phyloP scores from a whole-genome alignment of 345 rosid genomes.

The Hevea brasiliensis region DNA sequence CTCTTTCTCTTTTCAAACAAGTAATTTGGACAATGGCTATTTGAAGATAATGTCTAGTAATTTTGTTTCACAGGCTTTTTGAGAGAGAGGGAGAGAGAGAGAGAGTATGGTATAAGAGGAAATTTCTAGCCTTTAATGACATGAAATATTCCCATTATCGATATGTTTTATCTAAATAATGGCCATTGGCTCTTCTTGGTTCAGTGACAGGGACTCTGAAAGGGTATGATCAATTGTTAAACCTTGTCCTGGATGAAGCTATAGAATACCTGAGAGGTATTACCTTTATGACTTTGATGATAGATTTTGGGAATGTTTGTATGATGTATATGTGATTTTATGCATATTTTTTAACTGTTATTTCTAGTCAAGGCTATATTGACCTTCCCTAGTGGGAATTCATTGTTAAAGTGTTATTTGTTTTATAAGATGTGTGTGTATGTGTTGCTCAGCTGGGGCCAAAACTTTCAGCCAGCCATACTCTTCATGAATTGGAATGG shows the following conservation, averaged over 20 bases:
- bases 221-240: constrained; percentile 91
- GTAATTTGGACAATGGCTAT: too few species aligned
- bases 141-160: background rate
- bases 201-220: constrained; percentile 92
- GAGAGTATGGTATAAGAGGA: background rate
- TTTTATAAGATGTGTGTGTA: background rate
- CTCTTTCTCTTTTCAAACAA: too few species aligned
- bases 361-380: background rate
- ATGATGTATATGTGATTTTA: background rate
- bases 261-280: constrained; percentile 85
- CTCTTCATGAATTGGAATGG: background rate
- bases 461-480: background rate
- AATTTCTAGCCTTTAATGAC: background rate
- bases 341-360: background rate
- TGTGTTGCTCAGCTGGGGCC: background rate
- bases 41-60: background rate
- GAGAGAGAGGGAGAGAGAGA: background rate
- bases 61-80: background rate
- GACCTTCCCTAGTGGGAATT: background rate
- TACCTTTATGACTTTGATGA: background rate
- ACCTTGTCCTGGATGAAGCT: constrained; percentile 93
- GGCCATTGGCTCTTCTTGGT: constrained; percentile 9
- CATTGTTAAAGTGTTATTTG: background rate
- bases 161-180: background rate
- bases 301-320: background rate